Evolutionary conservation across 495 filamentous ascomycete species (phyloP).

Genomic region (Penicillium silybi): DNA sequence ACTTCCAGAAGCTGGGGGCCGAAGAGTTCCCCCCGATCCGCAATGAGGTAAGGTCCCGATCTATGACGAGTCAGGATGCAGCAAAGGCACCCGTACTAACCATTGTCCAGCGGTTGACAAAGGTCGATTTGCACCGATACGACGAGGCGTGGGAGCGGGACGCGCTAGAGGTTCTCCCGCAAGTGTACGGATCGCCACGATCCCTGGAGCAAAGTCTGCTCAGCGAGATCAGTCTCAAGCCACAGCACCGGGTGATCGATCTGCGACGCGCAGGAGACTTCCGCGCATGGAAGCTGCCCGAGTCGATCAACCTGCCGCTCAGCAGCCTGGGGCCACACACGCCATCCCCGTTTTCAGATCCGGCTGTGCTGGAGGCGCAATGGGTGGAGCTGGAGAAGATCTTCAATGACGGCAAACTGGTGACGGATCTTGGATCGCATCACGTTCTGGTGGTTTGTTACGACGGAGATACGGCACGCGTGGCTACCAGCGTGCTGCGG

Average conservation of each 20-base stretch:
- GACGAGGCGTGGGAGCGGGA: conserved; percentile 51
- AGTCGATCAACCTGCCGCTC: conserved; percentile 43
- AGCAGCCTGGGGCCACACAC: conserved; percentile 26
- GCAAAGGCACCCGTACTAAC: not conserved
- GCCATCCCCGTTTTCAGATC: conserved; percentile 43
- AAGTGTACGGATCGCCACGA: conserved; percentile 30
- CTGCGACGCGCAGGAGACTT: conserved; percentile 39
- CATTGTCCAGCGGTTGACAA: conserved; percentile 35
- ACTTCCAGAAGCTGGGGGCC: conserved; percentile 51
- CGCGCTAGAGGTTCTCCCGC: conserved; percentile 33
- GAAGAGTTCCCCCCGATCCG: conserved; percentile 51
- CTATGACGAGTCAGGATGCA: not conserved
- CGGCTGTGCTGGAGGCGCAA: conserved; percentile 39
- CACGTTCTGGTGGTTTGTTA: conserved; percentile 49
- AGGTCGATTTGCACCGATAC: conserved; percentile 52
- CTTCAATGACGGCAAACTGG: conserved; percentile 21
- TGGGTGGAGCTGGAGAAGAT: conserved; percentile 44
- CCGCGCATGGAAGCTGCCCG: conserved; percentile 40
- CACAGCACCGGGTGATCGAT: conserved; percentile 37
- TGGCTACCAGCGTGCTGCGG: conserved; percentile 51
- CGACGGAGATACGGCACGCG: conserved; percentile 49
- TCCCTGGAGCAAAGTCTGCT: conserved; percentile 20
- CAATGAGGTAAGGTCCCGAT: conserved; percentile 45
- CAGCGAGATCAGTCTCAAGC: conserved; percentile 22
- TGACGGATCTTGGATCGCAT: conserved; percentile 25